Evolutionary conservation across 2,329 filamentous ascomycete genomes (phyloP), one percentile per base, ranked within the genome.

Genomic region (Sporothrix sp.): DNA sequence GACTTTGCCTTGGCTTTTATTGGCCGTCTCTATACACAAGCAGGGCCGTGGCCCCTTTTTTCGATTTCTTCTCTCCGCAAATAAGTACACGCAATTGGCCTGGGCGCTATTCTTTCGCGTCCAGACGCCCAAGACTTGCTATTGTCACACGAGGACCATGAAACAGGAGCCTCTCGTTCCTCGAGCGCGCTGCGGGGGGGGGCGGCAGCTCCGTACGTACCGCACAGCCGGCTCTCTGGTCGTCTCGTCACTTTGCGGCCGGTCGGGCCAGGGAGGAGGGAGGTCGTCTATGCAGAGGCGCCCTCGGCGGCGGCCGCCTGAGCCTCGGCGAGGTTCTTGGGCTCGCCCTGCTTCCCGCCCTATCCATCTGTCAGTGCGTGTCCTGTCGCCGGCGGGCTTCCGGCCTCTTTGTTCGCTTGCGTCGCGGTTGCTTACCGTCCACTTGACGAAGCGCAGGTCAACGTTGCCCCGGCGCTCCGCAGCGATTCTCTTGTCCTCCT

Each of bases 321-420:
- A 63, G 75, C 77, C 37, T 75, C 68, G 49, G 68, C 79, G 59
- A 96, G 73, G 67, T 76, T 81, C 79, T 87, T 86, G 65, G 75
- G 60, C 43, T 97, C 91, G 68, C 88, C 85, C 75, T 94, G 87
- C 82, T 95, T 96, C 77, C 93, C 93, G 74, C 89, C 88, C 93
- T 97, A 70, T 69, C 67, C 87, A 91, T 96, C 70, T 69, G 67
- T 14, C n/a, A 21, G 48, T 52, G 39, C 43, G 47, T 36, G 11
- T 32, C 18, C 20, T 32, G 14, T 40, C 35, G 7, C 18, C 4
- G 14, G 10, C 37, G 16, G 1, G 16, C 38, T 4, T 30, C 42
- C 25, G 25, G 25, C n/a, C 25, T 11, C 18, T 14, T n/a, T 7
- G 38, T 28, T n/a, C 38, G 14, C 8, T 18, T 13, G 9, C 2